Percentiles rank a stretch among this genome's conserved stretches.
Evolutionary conservation across 805 yeast species (phyloP).

Genomic region (Yamadazyma ubonensis): DNA sequence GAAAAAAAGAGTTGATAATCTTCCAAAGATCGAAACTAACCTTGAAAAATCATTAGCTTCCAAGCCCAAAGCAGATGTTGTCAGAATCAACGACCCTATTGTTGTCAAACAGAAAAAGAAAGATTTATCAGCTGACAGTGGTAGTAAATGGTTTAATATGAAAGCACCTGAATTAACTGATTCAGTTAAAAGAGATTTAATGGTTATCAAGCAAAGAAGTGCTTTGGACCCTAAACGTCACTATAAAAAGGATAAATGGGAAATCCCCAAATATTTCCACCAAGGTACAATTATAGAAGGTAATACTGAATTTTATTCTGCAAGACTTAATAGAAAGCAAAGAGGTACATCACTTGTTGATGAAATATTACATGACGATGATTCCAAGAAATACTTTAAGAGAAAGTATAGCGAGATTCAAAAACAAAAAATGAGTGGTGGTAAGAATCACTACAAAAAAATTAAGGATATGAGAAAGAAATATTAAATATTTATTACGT

Average conservation of each 20-base stretch:
- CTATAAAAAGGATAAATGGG: slow-evolving; percentile 84
- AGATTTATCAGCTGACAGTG: slow-evolving; percentile 36
- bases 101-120: slow-evolving; percentile 15
- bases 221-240: slow-evolving; percentile 95
- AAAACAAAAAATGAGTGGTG: slow-evolving; percentile 57
- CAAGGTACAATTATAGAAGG: slow-evolving; percentile 87
- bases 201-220: slow-evolving; percentile 78
- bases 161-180: slow-evolving; percentile 75
- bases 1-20: slow-evolving; percentile 31
- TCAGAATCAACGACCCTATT: slow-evolving; percentile 49
- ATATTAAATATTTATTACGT: slow-evolving; percentile 24
- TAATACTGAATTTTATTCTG: slow-evolving; percentile 70
- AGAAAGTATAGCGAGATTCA: slow-evolving; percentile 83
- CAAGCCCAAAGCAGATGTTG: slow-evolving; percentile 21
- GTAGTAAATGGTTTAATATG: slow-evolving; percentile 76
- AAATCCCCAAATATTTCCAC: slow-evolving; percentile 75
- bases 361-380: slow-evolving; percentile 73
- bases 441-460: slow-evolving; percentile 64
- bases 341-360: slow-evolving; percentile 79
- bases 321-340: slow-evolving; percentile 64
- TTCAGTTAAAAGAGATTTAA: slow-evolving; percentile 70
- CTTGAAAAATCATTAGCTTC: slow-evolving; percentile 23
- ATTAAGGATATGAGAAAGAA: slow-evolving; percentile 59
- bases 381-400: slow-evolving; percentile 74
- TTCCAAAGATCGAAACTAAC: slow-evolving; percentile 41